A percentile compares a stretch with the other conserved stretches of the same genome.
Conservation (phyloP, 495 filamentous ascomycete genomes). For the Aspergillus campestris region DNA sequence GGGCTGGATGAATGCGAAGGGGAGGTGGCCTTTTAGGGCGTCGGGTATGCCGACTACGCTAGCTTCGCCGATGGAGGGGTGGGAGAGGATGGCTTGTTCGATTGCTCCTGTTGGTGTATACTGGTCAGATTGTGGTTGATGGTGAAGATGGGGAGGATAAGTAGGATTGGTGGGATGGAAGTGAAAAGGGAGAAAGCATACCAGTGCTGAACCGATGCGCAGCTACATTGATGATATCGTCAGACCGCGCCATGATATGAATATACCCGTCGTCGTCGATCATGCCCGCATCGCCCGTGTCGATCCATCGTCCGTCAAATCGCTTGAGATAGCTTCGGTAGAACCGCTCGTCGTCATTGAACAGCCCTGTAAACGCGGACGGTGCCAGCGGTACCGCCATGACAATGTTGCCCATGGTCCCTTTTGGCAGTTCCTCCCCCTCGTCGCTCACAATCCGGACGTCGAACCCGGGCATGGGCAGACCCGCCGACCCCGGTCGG, state of each 20-base stretch:
- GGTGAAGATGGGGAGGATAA: neutral
- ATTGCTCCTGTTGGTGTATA: slow-evolving; percentile 52
- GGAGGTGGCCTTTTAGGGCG: slow-evolving; percentile 76
- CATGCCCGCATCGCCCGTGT: slow-evolving; percentile 85
- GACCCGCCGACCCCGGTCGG: slow-evolving; percentile 80
- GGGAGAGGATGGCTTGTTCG: slow-evolving; percentile 80
- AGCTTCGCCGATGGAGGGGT: slow-evolving; percentile 68
- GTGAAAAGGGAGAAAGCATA: slow-evolving; percentile 19
- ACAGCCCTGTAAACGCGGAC: slow-evolving; percentile 76
- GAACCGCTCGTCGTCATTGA: slow-evolving; percentile 75
- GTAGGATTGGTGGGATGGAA: neutral
- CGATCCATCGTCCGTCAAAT: slow-evolving; percentile 72
- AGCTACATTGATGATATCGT: slow-evolving; percentile 94
- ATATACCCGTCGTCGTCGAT: slow-evolving; percentile 78
- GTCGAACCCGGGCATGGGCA: slow-evolving; percentile 85
- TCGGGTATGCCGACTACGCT: slow-evolving; percentile 84
- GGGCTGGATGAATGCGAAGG: slow-evolving; percentile 76
- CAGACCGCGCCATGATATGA: slow-evolving; percentile 75
- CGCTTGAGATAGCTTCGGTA: slow-evolving; percentile 73
- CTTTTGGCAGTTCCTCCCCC: slow-evolving; percentile 55
- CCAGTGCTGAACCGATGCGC: slow-evolving; percentile 88
- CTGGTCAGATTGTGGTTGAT: neutral
- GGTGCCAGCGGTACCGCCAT: slow-evolving; percentile 73
- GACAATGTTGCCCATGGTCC: slow-evolving; percentile 88
- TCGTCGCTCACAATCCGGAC: slow-evolving; percentile 74